phyloP scores from a whole-genome alignment of 1,139 yeast species.

The Debaryomycetaceae sp. region DNA sequence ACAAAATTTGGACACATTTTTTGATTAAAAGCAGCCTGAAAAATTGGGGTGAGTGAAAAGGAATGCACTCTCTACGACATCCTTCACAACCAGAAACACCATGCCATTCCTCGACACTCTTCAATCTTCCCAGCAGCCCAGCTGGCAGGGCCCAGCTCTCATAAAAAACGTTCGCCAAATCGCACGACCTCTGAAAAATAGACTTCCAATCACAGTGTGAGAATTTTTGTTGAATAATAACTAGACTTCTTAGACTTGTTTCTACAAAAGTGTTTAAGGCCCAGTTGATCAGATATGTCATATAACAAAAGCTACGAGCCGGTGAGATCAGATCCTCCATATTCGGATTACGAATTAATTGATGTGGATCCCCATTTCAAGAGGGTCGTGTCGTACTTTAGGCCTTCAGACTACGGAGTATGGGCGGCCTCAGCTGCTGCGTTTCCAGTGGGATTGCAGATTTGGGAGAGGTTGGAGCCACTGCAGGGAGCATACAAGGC shows the following conservation, averaged over 20 bases:
- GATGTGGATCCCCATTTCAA: slow-evolving; percentile 78
- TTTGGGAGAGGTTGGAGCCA: slow-evolving; percentile 66
- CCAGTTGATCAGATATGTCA: slow-evolving; percentile 27
- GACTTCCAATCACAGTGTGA: slow-evolving; percentile 31
- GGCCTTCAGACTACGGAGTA: slow-evolving; percentile 61
- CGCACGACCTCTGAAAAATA: neutral
- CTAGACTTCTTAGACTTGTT: neutral
- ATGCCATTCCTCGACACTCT: too few species aligned
- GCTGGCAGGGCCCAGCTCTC: too few species aligned
- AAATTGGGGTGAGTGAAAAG: too few species aligned
- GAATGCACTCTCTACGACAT: too few species aligned
- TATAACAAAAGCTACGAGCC: slow-evolving; percentile 41
- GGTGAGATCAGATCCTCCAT: slow-evolving; percentile 42
- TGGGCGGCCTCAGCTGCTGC: slow-evolving; percentile 70
- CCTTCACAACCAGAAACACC: too few species aligned
- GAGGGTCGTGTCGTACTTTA: slow-evolving; percentile 70
- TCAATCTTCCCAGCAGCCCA: too few species aligned
- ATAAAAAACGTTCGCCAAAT: too few species aligned
- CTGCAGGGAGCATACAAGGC: slow-evolving; percentile 57
- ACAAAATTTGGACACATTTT: too few species aligned
- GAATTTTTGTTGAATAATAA: slow-evolving; percentile 17
- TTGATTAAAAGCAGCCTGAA: too few species aligned
- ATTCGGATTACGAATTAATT: slow-evolving; percentile 51
- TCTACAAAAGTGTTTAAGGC: neutral
- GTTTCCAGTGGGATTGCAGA: slow-evolving; percentile 56